Percentiles rank a stretch among this genome's conserved stretches.
Conservation (phyloP, 805 yeast genomes). For the Cyberlindnera xishuangbannaensis region DNA sequence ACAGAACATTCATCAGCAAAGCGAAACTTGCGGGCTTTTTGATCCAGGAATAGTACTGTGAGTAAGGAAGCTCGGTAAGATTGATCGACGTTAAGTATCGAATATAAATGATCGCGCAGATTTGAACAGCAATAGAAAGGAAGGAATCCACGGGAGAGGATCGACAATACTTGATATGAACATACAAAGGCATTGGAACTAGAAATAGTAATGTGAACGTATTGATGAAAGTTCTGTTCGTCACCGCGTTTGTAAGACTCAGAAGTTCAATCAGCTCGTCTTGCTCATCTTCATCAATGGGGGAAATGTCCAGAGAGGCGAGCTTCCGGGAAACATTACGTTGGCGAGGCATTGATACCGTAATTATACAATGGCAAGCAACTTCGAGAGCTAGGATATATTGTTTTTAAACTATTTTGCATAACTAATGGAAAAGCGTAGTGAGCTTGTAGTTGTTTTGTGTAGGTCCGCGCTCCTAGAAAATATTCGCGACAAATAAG, state of each 20-base stretch:
- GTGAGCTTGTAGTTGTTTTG: too few relatives aligned
- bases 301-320: constrained; percentile 9
- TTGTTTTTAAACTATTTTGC: too few relatives aligned
- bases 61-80: too few relatives aligned
- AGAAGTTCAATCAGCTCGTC: constrained; percentile 17
- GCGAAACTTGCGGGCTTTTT: constrained; percentile 3
- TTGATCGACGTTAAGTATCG: constrained; percentile 9
- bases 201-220: constrained; percentile 13
- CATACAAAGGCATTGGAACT: constrained; percentile 15
- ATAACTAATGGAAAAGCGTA: too few relatives aligned
- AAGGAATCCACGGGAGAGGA: constrained; percentile 9
- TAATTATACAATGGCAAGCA: too few relatives aligned
- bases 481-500: too few relatives aligned
- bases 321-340: constrained; percentile 2
- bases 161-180: constrained; percentile 11
- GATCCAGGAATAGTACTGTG: too few relatives aligned
- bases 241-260: constrained; percentile 7
- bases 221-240: constrained; percentile 15
- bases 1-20: constrained; percentile 5
- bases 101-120: constrained; percentile 7
- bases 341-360: constrained; percentile 17
- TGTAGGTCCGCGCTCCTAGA: too few relatives aligned
- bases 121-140: constrained; percentile 5
- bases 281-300: constrained; percentile 18
- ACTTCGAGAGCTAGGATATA: too few relatives aligned